Percentiles rank a stretch among this genome's conserved stretches.
These are phyloP conservation scores for Ophiostoma triangulosporum DNA, from an alignment of 2,329 filamentous ascomycete genomes.

Conservation along the genomic window DNA sequence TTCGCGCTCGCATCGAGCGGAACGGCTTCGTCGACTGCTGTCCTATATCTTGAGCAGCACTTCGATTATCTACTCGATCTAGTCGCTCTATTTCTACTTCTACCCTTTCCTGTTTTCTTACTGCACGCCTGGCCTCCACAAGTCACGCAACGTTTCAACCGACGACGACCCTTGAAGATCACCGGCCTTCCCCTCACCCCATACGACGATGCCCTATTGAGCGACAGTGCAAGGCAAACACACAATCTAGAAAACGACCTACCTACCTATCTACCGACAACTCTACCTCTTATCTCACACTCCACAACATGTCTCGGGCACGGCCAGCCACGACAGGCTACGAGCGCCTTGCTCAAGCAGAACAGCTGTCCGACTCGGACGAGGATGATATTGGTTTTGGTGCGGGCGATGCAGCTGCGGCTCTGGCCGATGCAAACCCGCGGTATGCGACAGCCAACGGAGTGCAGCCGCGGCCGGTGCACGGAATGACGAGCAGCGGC, in stretches of 20 bases:
- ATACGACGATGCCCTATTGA: not conserved
- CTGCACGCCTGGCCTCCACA: no score
- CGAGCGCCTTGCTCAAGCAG: slow-evolving; percentile 71
- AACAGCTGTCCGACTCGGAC: slow-evolving; percentile 53
- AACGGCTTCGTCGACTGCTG: not conserved
- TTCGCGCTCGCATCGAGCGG: no score
- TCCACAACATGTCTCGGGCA: slow-evolving; percentile 41
- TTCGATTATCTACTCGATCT: no score
- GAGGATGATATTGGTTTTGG: slow-evolving; percentile 53
- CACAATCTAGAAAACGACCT: not conserved
- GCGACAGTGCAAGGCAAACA: not conserved
- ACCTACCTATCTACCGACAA: not conserved
- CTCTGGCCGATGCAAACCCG: slow-evolving; percentile 23
- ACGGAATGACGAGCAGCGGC: slow-evolving; percentile 24
- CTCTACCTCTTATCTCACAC: not conserved
- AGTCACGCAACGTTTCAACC: not conserved
- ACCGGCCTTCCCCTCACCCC: not conserved
- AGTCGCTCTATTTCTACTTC: no score
- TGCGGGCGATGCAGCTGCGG: slow-evolving; percentile 19
- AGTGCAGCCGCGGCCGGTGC: slow-evolving; percentile 17
- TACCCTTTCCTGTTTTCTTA: no score
- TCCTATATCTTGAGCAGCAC: no score
- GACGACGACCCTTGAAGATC: not conserved
- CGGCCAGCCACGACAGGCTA: slow-evolving; percentile 69
- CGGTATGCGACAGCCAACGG: not conserved